These are phyloP conservation scores for Biscogniauxia marginata DNA, from an alignment of 2,329 filamentous ascomycete genomes.

Conservation along the genomic window DNA sequence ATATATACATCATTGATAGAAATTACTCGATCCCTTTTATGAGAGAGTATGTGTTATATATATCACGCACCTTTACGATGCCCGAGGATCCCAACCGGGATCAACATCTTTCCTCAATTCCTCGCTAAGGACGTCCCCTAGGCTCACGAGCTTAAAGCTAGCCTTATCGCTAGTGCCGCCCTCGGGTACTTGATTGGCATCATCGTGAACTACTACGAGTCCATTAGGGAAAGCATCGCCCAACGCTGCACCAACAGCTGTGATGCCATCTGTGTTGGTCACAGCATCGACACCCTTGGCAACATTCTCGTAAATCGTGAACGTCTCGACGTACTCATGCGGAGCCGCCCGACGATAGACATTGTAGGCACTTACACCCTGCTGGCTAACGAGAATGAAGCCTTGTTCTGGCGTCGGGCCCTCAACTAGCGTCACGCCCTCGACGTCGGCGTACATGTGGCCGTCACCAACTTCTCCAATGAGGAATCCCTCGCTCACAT, in stretches of 20 bases:
- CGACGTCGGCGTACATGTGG: conserved; percentile 50
- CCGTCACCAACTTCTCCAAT: conserved; percentile 47
- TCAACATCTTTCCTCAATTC: conserved; percentile 37
- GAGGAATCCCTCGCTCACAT: conserved; percentile 30
- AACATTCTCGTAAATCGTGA: conserved; percentile 43
- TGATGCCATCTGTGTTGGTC: conserved; percentile 52
- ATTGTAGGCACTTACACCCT: conserved; percentile 53
- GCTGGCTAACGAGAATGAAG: conserved; percentile 51
- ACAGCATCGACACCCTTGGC: conserved; percentile 47
- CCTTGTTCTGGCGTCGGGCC: conserved; percentile 43
- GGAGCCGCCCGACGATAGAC: conserved; percentile 48
- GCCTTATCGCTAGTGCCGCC: conserved; percentile 46
- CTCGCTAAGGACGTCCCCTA: conserved; percentile 40
- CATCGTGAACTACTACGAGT: conserved; percentile 51
- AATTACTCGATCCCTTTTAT: neutral
- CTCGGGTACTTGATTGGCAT: conserved; percentile 48
- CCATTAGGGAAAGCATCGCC: conserved; percentile 43
- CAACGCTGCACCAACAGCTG: conserved; percentile 44
- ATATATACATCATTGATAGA: neutral
- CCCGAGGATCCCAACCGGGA: conserved; percentile 40
- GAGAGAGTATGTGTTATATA: neutral
- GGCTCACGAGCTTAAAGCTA: conserved; percentile 49
- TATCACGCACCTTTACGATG: neutral
- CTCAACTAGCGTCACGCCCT: conserved; percentile 51
- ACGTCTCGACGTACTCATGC: conserved; percentile 49